A percentile compares a stretch with the other conserved stretches of the same genome.
phyloP scores from a whole-genome alignment of 208 protist species.

The Trypanosoma vivax region DNA sequence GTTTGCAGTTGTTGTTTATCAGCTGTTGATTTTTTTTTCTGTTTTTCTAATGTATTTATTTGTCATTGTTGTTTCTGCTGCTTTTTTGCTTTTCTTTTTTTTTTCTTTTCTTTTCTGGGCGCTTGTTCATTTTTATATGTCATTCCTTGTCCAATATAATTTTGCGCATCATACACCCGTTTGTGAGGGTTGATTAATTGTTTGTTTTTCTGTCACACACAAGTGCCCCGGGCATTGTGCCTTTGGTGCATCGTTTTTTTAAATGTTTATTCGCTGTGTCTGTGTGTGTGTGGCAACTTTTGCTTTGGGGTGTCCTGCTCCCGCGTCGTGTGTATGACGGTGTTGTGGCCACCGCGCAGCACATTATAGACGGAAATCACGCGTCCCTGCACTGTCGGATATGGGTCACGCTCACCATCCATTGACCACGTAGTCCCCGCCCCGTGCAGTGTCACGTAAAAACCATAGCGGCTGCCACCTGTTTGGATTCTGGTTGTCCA shows the following conservation, averaged over 20 bases:
- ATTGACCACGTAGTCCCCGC: conserved; percentile 24
- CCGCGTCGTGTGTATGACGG: too few species aligned
- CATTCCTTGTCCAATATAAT: conserved; percentile 2
- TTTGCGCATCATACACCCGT: conserved; percentile 7
- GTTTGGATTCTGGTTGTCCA: conserved; percentile 52
- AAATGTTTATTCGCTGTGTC: conserved; percentile 1
- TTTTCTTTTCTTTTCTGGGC: conserved; percentile 6
- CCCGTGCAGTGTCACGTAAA: conserved; percentile 15
- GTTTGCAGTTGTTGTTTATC: not conserved
- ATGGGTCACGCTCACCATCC: conserved; percentile 24
- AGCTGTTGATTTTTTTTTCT: conserved; percentile 8
- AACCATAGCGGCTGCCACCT: conserved; percentile 86
- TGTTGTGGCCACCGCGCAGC: too few species aligned
- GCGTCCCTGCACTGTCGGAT: conserved; percentile 7
- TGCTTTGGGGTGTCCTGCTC: too few species aligned
- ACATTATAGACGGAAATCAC: too few species aligned
- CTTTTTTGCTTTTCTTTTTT: not conserved
- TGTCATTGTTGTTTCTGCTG: not conserved
- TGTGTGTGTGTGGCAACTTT: too few species aligned
- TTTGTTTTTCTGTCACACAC: too few species aligned
- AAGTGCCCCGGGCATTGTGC: too few species aligned
- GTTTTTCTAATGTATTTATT: conserved; percentile 10
- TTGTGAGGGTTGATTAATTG: too few species aligned
- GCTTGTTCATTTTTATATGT: conserved; percentile 1
- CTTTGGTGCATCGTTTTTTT: too few species aligned